Evolutionary conservation across 345 rosid genomes (phyloP).

Genomic region (Populus pruinosa): DNA sequence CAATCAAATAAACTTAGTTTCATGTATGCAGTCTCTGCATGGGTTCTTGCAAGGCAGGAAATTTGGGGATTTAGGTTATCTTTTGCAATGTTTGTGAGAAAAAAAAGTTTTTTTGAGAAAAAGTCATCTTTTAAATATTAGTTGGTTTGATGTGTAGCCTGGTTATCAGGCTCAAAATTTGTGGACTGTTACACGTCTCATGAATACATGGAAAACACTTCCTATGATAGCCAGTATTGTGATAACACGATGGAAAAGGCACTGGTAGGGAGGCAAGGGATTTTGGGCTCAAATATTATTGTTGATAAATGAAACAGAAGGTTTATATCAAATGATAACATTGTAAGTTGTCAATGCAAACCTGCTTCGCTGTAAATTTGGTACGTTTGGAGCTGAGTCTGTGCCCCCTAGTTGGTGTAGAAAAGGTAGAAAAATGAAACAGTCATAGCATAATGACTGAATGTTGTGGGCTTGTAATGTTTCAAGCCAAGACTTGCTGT

Average conservation of each 20-base stretch:
- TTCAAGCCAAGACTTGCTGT: background rate
- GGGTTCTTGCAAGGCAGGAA: background rate
- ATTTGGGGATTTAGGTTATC: background rate
- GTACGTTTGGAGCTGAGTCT: background rate
- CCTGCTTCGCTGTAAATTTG: background rate
- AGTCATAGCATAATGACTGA: background rate
- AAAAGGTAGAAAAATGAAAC: background rate
- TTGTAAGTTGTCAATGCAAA: background rate
- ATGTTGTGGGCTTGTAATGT: background rate
- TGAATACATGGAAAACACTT: background rate
- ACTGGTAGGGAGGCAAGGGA: background rate
- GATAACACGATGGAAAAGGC: background rate
- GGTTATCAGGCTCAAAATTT: background rate
- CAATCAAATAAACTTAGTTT: background rate
- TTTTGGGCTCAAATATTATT: background rate
- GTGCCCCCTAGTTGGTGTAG: background rate
- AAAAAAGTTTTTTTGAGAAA: no score
- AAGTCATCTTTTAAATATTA: background rate
- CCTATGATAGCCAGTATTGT: background rate
- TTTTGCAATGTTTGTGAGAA: background rate
- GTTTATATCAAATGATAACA: background rate
- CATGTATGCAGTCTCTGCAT: background rate
- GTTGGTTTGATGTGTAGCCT: background rate
- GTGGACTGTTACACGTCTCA: background rate
- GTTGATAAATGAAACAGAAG: background rate